Evolutionary conservation across 2,329 filamentous ascomycete species (phyloP), one percentile per base, ranked within the genome.

Genomic region (Hymenoscyphus infarciens): DNA sequence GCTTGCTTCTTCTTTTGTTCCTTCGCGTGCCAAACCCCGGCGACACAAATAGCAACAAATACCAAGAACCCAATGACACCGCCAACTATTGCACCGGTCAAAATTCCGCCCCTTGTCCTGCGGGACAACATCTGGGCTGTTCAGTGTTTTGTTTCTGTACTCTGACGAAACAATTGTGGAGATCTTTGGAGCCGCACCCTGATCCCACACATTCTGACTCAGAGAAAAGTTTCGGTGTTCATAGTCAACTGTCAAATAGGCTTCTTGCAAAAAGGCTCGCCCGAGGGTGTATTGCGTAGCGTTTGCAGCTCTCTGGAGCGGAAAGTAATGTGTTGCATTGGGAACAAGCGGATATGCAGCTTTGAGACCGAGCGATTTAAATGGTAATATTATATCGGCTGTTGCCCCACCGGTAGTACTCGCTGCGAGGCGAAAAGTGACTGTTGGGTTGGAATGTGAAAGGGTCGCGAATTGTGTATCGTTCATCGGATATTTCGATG

Each of bases 191-290:
- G 69, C 45, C 10, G 75, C 74, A 22, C 75, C 75, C 60, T 75
- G 70, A 39, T 42, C 52, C 57, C 68, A 77, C 1, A 66, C 63
- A 64, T 75, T 77, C 5, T 75, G 71, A 1, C 74, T 76, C 1
- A 78, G 72, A 53, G 76, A 77, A 61, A 78, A 78, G 1, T 71
- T 67, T 8, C 68, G 67, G n/a, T 74, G 73, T 62, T 77, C 75
- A 63, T 77, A 78, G 67, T 78, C 75, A 25, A 70, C 75, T 7
- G 56, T 67, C 16, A 61, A 77, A 77, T 61, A 68, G 25, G 74
- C 73, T 68, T 79, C 77, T 68, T 79, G 77, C 10, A 79, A 66
- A 61, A 79, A 78, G 10, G 72, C 67, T 56, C 77, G 71, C 15
- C 77, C 77, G 35, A 79, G 70, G 8, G 72, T 75, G 56, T 72